Evolutionary conservation across 257 asterid species (phyloP), one percentile per base, ranked within the genome.

Genomic region (Agastache rugosa): DNA sequence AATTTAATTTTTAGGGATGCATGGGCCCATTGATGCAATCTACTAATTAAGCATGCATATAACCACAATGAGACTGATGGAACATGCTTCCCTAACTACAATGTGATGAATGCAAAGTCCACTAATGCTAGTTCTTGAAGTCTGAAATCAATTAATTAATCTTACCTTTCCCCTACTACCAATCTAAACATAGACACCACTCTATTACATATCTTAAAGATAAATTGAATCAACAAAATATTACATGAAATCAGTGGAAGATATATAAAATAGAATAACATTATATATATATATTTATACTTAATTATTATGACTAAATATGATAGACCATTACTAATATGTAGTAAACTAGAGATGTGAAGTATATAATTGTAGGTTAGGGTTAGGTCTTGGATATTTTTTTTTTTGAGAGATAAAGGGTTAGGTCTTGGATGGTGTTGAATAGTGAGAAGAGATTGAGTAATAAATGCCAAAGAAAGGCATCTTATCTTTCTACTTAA

Each of bases 401-500:
- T n/a, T n/a, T n/a, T n/a, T n/a, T n/a, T n/a, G n/a, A n/a, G n/a
- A n/a, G n/a, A n/a, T n/a, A n/a, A n/a, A 29, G 78, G 81, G 63
- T 74, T 84, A 75, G 81, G 84, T 74, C 67, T 37, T 58, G 45
- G 68, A 53, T 48, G 78, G 68, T 51, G 70, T 62, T 58, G 76
- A 79, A 69, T 47, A 56, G 76, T 76, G 75, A 76, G 72, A 72
- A 79, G 77, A 63, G 48, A 74, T 79, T 75, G 83, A 77, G 70
- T 71, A 79, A 81, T 74, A 80, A 80, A 77, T 45, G 81, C 78
- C 83, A 84, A 79, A 77, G 80, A 63, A 67, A 81, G 55, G 89
- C 75, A 88, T 88, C 89, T 82, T 78, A 79, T 77, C 78, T 80
- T 59, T 68, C 73, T 67, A 62, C 76, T 77, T 78, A 76, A 81